A percentile compares a stretch with the other conserved stretches of the same genome.
phyloP scores from a whole-genome alignment of 371 early-diverging fungal species.

The Rhizomucor pusillus region DNA sequence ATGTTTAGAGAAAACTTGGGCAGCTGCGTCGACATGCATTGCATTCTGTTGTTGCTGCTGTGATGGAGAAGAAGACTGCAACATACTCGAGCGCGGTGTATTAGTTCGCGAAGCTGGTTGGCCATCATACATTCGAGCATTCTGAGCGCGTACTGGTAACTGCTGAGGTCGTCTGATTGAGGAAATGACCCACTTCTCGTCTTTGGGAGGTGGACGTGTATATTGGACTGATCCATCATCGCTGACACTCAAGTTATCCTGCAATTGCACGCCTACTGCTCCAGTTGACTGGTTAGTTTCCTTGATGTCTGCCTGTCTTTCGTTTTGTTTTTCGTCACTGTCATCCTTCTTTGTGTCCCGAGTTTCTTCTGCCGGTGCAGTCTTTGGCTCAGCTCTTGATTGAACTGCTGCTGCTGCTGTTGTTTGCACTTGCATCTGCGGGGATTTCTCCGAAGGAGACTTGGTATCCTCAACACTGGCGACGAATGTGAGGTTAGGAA shows the following conservation, averaged over 20 bases:
- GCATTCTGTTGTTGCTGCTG: neutral
- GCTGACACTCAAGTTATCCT: constrained; percentile 13
- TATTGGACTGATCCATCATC: constrained; percentile 15
- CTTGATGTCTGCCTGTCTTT: neutral
- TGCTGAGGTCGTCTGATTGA: constrained; percentile 48
- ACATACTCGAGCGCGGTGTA: neutral
- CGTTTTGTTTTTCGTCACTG: too few relatives aligned
- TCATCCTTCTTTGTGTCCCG: neutral
- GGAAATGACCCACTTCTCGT: constrained; percentile 52
- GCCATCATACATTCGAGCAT: constrained; percentile 21
- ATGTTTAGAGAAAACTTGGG: neutral
- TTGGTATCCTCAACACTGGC: neutral
- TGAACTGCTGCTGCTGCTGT: neutral
- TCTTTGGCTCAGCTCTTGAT: neutral
- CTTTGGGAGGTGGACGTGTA: constrained; percentile 30
- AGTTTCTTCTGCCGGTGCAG: neutral
- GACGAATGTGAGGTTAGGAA: constrained; percentile 17
- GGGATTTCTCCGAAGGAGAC: too few relatives aligned
- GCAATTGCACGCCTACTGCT: too few relatives aligned
- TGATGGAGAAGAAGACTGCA: neutral
- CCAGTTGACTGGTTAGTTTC: neutral
- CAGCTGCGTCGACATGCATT: constrained; percentile 6
- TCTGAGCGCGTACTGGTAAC: constrained; percentile 34
- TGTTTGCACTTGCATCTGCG: neutral
- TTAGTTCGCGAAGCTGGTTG: neutral